Evolutionary conservation across 106 monocot genomes (phyloP).

Genomic region (Apostasia ramifera): DNA sequence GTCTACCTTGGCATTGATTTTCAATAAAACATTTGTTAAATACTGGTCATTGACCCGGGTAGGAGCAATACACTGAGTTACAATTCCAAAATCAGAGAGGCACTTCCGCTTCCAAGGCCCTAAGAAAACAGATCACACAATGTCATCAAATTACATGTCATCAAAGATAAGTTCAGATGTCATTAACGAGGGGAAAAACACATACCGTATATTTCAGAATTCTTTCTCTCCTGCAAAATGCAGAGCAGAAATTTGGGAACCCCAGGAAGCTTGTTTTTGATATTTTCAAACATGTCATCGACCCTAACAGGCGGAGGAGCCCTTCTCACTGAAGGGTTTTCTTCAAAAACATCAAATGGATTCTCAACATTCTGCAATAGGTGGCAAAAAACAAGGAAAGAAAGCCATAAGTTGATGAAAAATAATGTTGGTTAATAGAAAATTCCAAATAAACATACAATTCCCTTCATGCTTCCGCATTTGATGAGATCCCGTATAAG

Average conservation of each 20-base stretch:
- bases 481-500: conserved; percentile 59
- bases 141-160: not conserved
- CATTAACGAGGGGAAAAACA: not conserved
- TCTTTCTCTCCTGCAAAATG: conserved; percentile 81
- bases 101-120: conserved; percentile 94
- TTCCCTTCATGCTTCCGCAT: conserved; percentile 82
- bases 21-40: conserved; percentile 73
- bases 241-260: conserved; percentile 73
- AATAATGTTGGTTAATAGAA: not conserved
- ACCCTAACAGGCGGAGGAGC: conserved; percentile 52
- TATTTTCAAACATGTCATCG: conserved; percentile 66
- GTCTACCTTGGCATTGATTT: conserved; percentile 88
- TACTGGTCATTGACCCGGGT: conserved; percentile 81
- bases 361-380: conserved; percentile 41
- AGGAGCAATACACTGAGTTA: conserved; percentile 82
- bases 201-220: conserved; percentile 82
- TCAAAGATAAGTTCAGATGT: not conserved
- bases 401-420: not conserved
- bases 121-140: conserved; percentile 5
- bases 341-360: conserved; percentile 69
- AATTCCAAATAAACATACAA: conserved; percentile 34
- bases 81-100: conserved; percentile 76
- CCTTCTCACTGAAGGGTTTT: conserved; percentile 40
- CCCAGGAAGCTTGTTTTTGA: conserved; percentile 53
- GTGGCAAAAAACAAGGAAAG: not conserved